Evolutionary conservation across 1,139 yeast species (phyloP).

Genomic region (Williopsis jadinii): DNA sequence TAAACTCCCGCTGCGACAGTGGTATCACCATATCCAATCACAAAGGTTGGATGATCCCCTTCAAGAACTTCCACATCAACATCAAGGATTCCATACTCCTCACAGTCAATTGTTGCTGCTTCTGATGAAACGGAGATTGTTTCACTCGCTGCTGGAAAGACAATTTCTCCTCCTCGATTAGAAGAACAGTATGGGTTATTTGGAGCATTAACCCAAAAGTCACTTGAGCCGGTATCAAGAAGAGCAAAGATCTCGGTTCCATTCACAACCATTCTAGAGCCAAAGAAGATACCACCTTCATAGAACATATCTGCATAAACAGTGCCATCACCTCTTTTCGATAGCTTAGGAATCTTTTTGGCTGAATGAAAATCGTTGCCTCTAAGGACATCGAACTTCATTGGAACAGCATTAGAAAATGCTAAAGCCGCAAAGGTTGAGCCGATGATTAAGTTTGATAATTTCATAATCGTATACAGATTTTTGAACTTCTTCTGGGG

Average conservation of each 20-base stretch:
- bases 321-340: constrained; percentile 1
- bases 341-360: constrained; percentile 1
- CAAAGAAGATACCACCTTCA: neutral
- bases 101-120: constrained; percentile 23
- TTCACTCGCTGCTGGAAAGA: neutral
- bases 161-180: neutral
- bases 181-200: constrained; percentile 3
- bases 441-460: neutral
- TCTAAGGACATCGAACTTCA: constrained; percentile 6
- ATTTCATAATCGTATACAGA: neutral
- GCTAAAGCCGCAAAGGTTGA: neutral
- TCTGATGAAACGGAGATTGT: neutral
- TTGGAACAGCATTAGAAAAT: neutral
- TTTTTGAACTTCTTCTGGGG: neutral
- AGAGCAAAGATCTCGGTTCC: neutral
- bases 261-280: neutral
- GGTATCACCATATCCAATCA: constrained; percentile 55
- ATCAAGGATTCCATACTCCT: constrained; percentile 35
- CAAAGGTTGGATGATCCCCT: constrained; percentile 35
- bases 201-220: constrained; percentile 8
- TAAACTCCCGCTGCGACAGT: constrained; percentile 56
- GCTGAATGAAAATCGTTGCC: constrained; percentile 2
- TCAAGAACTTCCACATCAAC: constrained; percentile 25
- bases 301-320: constrained; percentile 1
- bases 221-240: constrained; percentile 10